Evolutionary conservation across 2,329 filamentous ascomycete species (phyloP).

Genomic region (Pseudogymnoascus sp.): DNA sequence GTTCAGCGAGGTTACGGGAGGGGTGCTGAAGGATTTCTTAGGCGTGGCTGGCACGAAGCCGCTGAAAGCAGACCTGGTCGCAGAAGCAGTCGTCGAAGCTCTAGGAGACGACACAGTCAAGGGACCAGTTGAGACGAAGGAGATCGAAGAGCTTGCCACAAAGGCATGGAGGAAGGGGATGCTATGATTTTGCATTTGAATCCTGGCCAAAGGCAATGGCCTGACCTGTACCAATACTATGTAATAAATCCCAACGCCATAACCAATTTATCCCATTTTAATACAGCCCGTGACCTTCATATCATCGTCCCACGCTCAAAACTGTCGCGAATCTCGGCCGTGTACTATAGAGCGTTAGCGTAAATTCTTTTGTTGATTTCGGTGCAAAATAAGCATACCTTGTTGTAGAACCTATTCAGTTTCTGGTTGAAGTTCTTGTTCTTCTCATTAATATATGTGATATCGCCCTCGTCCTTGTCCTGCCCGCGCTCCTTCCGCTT

Average conservation of each 20-base stretch:
- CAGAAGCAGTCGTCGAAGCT: conserved; percentile 82
- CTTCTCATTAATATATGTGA: conserved; percentile 99
- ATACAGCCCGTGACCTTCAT: conserved; percentile 33
- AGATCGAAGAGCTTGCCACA: conserved; percentile 74
- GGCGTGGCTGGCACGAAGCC: conserved; percentile 81
- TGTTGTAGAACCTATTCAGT: conserved; percentile 91
- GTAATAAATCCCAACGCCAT: conserved; percentile 7
- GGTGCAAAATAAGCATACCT: conserved; percentile 37
- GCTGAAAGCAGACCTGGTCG: conserved; percentile 77
- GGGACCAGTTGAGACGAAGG: conserved; percentile 67
- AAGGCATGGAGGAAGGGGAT: conserved; percentile 86
- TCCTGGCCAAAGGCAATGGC: background rate
- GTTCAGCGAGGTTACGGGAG: conserved; percentile 70
- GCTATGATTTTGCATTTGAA: conserved; percentile 46
- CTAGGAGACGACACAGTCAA: conserved; percentile 63
- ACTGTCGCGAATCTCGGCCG: conserved; percentile 89
- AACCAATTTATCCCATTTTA: conserved; percentile 7
- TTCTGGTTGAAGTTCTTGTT: conserved; percentile 99
- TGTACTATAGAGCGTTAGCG: conserved; percentile 52
- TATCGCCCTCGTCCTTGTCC: conserved; percentile 78
- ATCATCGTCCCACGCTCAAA: conserved; percentile 98
- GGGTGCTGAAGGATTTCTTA: conserved; percentile 66
- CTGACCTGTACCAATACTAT: background rate
- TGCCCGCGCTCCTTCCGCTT: conserved; percentile 73
- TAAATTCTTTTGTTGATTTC: background rate